These are phyloP conservation scores for Citeromyces hawaiiensis DNA, from an alignment of 1,139 yeast genomes.

Conservation along the genomic window DNA sequence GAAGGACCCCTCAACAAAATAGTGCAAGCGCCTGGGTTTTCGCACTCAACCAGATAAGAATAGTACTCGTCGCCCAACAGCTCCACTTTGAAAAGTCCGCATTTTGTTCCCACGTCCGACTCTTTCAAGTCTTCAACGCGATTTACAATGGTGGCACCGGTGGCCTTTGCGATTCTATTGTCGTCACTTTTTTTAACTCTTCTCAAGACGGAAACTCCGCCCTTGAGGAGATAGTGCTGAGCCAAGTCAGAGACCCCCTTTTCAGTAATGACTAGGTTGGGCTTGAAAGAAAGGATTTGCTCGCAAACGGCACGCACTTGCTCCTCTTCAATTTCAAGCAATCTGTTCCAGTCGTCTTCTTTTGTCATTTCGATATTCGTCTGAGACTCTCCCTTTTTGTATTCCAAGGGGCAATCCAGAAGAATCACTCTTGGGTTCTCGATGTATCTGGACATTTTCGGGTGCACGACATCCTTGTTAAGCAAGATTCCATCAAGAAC, in stretches of 20 bases:
- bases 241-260: conserved; percentile 98
- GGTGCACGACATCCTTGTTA: conserved; percentile 96
- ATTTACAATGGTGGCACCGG: conserved; percentile 95
- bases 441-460: conserved; percentile 85
- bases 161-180: conserved; percentile 92
- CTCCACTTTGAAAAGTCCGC: conserved; percentile 89
- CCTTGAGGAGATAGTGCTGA: conserved; percentile 88
- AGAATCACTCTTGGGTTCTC: conserved; percentile 82
- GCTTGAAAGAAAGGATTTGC: conserved; percentile 71
- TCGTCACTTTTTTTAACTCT: conserved; percentile 94
- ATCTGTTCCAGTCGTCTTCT: conserved; percentile 94
- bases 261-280: conserved; percentile 92
- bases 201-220: conserved; percentile 86
- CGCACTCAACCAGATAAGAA: conserved; percentile 71
- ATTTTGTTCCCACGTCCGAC: conserved; percentile 73
- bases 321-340: conserved; percentile 94
- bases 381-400: conserved; percentile 98
- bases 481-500: conserved; percentile 88
- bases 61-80: conserved; percentile 96
- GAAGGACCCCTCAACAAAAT: conserved; percentile 90
- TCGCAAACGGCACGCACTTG: conserved; percentile 86
- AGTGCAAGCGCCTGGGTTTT: conserved; percentile 88
- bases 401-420: conserved; percentile 93
- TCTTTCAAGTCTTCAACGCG: conserved; percentile 91
- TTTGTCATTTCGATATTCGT: conserved; percentile 95